Base-by-base conservation (phyloP, 2,329 filamentous ascomycete species). In the Fusarium annulatum region DNA sequence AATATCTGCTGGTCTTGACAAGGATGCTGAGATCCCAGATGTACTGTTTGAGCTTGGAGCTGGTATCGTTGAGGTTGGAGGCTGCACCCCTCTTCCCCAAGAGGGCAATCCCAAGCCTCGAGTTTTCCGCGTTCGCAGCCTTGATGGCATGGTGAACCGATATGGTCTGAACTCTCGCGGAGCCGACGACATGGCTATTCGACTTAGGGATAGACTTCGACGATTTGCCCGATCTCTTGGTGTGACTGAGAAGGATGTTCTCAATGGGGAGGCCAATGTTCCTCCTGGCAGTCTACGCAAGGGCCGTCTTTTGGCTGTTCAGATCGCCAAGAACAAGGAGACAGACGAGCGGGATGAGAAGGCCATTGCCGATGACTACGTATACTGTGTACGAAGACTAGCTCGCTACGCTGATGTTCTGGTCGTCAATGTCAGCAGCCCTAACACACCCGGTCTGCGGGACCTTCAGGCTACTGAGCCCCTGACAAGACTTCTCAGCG, bases 351-450 rank as follows among this genome's bases (percentile, higher is more conserved):
- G 88, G 53, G 94, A 98, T 79, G 92, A 97, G 68, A 89, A 92
- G 46, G 95, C 95, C 38, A 92, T 98, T 57, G 88, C 89, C 30
- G 89, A 92, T 77, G 90, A 92, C 80, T 98, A 98, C 80, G 93
- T 96, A n/a, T 94, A 93, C 82, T 97, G 96, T 78, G 95, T 98
- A 7, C 87, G 93, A 61, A 88, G 91, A 51, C 85, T 99, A 42
- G 96, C 93, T 8, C 92, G 88, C 57, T 99, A 97, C 80, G 95
- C 96, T 16, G 96, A 99, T 79, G 93, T 99, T 41, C 85, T 99
- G n/a, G 96, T 98, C 12, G 96, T 99, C 79, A 99, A 99, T 78
- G 96, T 99, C 56, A 97, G 95, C 79, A 97, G 94, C 77, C 96
- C 96, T 30, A 99, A 99, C 84, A 98, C 96, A 0, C 96, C 96